Percentiles rank a stretch among this genome's conserved stretches.
Conservation (phyloP, 164 flowering plant species). For the Malania oleifera region DNA sequence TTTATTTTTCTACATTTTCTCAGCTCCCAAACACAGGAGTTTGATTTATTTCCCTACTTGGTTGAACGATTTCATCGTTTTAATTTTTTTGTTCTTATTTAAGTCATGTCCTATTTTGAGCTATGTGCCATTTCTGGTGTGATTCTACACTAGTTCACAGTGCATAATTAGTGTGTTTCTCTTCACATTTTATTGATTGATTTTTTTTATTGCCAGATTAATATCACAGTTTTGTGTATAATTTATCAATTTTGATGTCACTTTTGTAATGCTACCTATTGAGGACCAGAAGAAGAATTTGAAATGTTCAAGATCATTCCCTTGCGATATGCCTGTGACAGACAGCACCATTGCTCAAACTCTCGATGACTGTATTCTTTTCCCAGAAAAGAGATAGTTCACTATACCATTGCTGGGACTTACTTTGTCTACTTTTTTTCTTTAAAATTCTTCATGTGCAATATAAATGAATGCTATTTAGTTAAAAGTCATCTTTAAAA, state of each 20-base stretch:
- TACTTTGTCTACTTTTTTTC: too few species aligned
- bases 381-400: conserved; percentile 78
- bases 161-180: too few species aligned
- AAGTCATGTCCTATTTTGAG: too few species aligned
- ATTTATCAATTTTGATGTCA: background rate
- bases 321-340: conserved; percentile 51
- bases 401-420: conserved; percentile 83
- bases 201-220: conserved; percentile 9
- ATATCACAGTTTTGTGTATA: background rate
- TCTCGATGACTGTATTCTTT: conserved; percentile 35
- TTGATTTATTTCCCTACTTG: too few species aligned
- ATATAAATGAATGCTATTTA: too few species aligned
- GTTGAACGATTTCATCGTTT: too few species aligned
- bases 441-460: too few species aligned
- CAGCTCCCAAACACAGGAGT: too few species aligned
- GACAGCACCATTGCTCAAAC: conserved; percentile 29
- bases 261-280: conserved; percentile 58
- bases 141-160: too few species aligned
- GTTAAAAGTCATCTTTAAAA: too few species aligned
- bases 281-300: conserved; percentile 31
- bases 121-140: background rate
- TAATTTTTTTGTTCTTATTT: too few species aligned
- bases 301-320: conserved; percentile 37
- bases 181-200: background rate
- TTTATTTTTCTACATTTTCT: too few species aligned